phyloP scores from a whole-genome alignment of 78 protist species.

The Isochrysis galbana region DNA sequence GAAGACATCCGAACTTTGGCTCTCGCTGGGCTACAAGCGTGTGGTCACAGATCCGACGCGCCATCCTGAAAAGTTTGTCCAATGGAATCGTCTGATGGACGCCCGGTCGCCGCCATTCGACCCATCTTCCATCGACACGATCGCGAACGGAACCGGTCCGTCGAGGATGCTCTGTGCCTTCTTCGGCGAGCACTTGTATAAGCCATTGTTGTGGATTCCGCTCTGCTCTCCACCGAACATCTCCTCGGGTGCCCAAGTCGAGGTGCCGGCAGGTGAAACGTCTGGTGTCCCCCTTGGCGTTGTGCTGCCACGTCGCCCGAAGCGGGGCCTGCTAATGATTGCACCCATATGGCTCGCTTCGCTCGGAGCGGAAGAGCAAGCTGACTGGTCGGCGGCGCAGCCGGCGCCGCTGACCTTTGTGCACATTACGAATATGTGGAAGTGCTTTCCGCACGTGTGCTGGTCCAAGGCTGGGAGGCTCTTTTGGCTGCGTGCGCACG shows the following conservation, averaged over 20 bases:
- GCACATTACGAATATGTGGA: slow-evolving; percentile 14
- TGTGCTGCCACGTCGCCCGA: background rate
- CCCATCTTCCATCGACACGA: no score
- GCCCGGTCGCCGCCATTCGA: background rate
- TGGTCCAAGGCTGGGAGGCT: slow-evolving; percentile 19
- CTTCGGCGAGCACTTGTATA: background rate
- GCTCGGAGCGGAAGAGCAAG: background rate
- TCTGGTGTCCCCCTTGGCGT: background rate
- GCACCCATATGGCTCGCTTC: slow-evolving; percentile 11
- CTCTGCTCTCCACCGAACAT: background rate
- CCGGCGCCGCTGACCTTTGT: background rate
- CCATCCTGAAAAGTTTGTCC: background rate
- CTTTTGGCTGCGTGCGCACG: slow-evolving; percentile 28
- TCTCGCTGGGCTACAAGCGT: background rate
- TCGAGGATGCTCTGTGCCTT: no score
- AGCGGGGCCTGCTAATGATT: background rate
- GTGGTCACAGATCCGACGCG: background rate
- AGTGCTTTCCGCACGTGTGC: slow-evolving; percentile 11
- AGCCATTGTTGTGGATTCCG: background rate
- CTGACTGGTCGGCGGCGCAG: background rate
- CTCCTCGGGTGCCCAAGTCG: background rate
- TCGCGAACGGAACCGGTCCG: no score
- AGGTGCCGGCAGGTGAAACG: no score
- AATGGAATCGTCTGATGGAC: background rate
- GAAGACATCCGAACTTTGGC: background rate